Evolutionary conservation across 2,329 filamentous ascomycete genomes (phyloP).

Genomic region (Pseudogymnoascus sp.): DNA sequence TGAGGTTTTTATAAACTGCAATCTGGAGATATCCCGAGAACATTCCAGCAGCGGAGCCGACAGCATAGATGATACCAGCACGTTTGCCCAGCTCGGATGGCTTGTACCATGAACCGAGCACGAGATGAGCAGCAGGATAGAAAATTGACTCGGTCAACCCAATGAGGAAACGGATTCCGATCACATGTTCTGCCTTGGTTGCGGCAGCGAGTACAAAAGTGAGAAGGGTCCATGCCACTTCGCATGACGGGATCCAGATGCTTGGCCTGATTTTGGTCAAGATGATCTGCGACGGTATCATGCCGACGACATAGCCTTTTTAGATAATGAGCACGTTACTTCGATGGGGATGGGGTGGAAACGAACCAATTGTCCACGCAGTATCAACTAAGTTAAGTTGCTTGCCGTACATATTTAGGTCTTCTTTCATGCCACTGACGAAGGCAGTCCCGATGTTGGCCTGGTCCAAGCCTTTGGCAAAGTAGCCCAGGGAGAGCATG

Average conservation of each 20-base stretch:
- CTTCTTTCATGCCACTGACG: slow-evolving; percentile 31
- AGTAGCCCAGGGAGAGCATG: slow-evolving; percentile 26
- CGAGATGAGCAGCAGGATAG: slow-evolving; percentile 42
- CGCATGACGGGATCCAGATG: slow-evolving; percentile 25
- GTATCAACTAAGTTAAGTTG: slow-evolving; percentile 39
- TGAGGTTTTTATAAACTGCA: slow-evolving; percentile 20
- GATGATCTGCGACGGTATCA: slow-evolving; percentile 35
- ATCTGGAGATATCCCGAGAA: slow-evolving; percentile 51
- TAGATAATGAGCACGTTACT: slow-evolving; percentile 23
- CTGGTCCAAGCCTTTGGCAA: slow-evolving; percentile 38
- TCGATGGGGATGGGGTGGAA: slow-evolving; percentile 31
- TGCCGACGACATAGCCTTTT: slow-evolving; percentile 33
- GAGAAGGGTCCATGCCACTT: neutral
- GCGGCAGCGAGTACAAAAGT: neutral
- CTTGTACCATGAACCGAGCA: slow-evolving; percentile 49
- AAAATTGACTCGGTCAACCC: slow-evolving; percentile 26
- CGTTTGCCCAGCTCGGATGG: slow-evolving; percentile 38
- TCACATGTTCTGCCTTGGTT: neutral
- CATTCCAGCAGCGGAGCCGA: slow-evolving; percentile 36
- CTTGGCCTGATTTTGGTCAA: slow-evolving; percentile 30
- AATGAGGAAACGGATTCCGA: slow-evolving; percentile 16
- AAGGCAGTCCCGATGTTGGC: slow-evolving; percentile 24
- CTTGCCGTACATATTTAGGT: slow-evolving; percentile 43
- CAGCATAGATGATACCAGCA: slow-evolving; percentile 39
- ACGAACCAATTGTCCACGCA: slow-evolving; percentile 14